Percentiles rank a stretch among this genome's conserved stretches.
phyloP scores from a whole-genome alignment of 768 basidiomycete species.

The Hygrophorus russula region DNA sequence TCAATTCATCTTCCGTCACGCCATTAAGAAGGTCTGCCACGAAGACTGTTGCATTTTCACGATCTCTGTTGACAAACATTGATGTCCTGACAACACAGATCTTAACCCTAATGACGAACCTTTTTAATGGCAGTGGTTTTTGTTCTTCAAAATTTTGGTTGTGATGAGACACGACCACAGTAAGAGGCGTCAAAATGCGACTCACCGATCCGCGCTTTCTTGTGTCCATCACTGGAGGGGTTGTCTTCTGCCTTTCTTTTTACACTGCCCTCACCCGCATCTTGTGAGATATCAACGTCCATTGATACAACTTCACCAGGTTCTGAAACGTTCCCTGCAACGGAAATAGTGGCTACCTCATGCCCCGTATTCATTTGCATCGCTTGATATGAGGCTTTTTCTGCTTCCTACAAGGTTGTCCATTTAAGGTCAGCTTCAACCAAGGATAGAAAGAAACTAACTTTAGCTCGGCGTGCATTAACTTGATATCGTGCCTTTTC shows the following conservation, averaged over 20 bases:
- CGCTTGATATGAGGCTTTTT: constrained; percentile 42
- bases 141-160: constrained; percentile 21
- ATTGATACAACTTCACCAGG: constrained; percentile 14
- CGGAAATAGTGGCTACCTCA: constrained; percentile 23
- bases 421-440: neutral
- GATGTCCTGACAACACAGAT: neutral
- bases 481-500: constrained; percentile 54
- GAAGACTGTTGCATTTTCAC: constrained; percentile 90
- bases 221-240: constrained; percentile 22
- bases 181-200: constrained; percentile 1
- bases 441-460: constrained; percentile 16
- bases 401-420: constrained; percentile 38
- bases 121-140: constrained; percentile 41
- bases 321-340: constrained; percentile 17
- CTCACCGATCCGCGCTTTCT: constrained; percentile 56
- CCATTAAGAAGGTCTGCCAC: constrained; percentile 56
- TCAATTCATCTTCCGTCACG: constrained; percentile 56
- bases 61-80: constrained; percentile 48
- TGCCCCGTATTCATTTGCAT: constrained; percentile 33
- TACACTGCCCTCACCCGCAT: constrained; percentile 23
- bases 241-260: constrained; percentile 62
- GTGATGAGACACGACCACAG: neutral
- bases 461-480: constrained; percentile 55
- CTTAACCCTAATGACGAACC: constrained; percentile 24
- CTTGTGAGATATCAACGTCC: constrained; percentile 17